phyloP scores from a whole-genome alignment of 2,329 filamentous ascomycete species.

The Calycina marina region DNA sequence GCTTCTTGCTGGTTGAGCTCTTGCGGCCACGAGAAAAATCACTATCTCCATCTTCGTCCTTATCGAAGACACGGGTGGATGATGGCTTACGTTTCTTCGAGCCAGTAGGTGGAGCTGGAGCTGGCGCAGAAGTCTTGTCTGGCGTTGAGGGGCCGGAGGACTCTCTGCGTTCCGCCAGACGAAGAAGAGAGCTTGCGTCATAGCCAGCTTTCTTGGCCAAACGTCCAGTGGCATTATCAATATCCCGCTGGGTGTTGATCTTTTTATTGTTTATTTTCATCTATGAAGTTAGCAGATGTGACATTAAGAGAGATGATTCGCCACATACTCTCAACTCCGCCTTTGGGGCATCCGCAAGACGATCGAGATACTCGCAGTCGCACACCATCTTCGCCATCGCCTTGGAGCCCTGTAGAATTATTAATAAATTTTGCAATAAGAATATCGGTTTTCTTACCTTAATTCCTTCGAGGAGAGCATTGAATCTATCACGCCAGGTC shows the following conservation, averaged over 20 bases:
- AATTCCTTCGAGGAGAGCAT: slow-evolving; percentile 1
- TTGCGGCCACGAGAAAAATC: too few relatives aligned
- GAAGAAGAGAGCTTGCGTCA: too few relatives aligned
- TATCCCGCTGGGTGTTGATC: slow-evolving; percentile 16
- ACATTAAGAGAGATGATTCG: too few relatives aligned
- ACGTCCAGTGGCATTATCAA: slow-evolving; percentile 15
- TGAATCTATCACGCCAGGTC: slow-evolving; percentile 3
- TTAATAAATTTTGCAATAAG: slow-evolving; percentile 4
- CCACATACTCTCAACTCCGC: slow-evolving; percentile 13
- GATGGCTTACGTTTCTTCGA: too few relatives aligned
- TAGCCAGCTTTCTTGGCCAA: slow-evolving; percentile 3
- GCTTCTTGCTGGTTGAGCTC: too few relatives aligned
- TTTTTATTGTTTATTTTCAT: slow-evolving; percentile 16
- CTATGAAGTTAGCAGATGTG: too few relatives aligned
- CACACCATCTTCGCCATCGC: slow-evolving; percentile 17
- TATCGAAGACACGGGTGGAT: too few relatives aligned
- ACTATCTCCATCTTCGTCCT: too few relatives aligned
- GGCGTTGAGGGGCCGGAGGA: too few relatives aligned
- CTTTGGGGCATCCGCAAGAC: slow-evolving; percentile 14
- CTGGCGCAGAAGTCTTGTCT: too few relatives aligned
- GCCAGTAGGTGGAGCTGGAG: too few relatives aligned
- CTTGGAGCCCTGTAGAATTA: slow-evolving; percentile 7
- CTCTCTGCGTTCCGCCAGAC: too few relatives aligned
- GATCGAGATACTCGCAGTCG: slow-evolving; percentile 11
- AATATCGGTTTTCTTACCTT: not conserved